Evolutionary conservation across 2,329 filamentous ascomycete species (phyloP), one percentile per base, ranked within the genome.

Genomic region (Fusarium praegraminearum): DNA sequence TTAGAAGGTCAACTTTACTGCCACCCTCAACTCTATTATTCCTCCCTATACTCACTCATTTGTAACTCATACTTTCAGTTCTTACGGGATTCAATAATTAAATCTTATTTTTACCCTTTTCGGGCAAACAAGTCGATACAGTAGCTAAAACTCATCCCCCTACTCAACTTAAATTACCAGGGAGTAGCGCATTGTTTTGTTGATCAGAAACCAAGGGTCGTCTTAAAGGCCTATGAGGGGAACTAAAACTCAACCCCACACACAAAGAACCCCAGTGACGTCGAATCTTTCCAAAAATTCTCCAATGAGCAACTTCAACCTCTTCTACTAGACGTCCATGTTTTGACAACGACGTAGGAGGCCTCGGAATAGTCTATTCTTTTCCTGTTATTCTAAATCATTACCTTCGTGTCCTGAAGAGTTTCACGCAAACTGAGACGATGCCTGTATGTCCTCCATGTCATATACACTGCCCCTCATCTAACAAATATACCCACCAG

Each of bases 401-500:
- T 24, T 40, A 10, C 20, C 35, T 32, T 35, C n/a, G 8, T 40
- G n/a, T 26, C 20, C 12, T 24, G 33, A 7, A 10, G 32, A 44
- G 20, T 38, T 26, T 33, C 10, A 16, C 22, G 32, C 33, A 18
- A 22, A 18, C n/a, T 20, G 49, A 38, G 52, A 60, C 55, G 28
- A 76, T 76, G 74, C 74, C 74, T 58, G 73, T 72, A 76, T 36
- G 73, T 32, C 33, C 30, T 38, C 9, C 18, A 40, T 28, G 26
- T 24, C 16, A 20, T 28, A 30, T 18, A 43, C 16, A n/a, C 58
- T 59, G 62, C 61, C 46, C 40, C 24, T 57, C 46, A 54, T 24
- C 67, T 70, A 35, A 70, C 22, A 33, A 33, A 35, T 32, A 57
- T 50, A 35, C 53, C 41, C 22, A 43, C 51, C 65, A 92, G 90